Evolutionary conservation across 179 eudicot genomes (phyloP).

Genomic region (Spinacia oleracea): DNA sequence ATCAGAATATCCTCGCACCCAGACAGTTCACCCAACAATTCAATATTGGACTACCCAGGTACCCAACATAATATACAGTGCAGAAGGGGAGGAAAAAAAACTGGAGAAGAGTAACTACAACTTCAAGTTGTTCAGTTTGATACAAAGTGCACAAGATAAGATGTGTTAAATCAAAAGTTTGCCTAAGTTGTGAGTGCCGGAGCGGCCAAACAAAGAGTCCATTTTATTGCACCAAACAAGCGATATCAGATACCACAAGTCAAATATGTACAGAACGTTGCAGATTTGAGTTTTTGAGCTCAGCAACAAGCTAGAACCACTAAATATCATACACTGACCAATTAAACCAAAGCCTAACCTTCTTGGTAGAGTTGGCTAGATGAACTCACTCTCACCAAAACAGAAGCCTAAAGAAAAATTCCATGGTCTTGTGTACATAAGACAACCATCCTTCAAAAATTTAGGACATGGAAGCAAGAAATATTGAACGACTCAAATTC

Average conservation of each 20-base stretch:
- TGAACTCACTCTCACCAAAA: slow-evolving; percentile 6
- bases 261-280: neutral
- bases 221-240: too few relatives aligned
- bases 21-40: neutral
- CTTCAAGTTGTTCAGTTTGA: neutral
- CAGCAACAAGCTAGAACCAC: neutral
- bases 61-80: neutral
- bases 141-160: neutral
- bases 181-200: neutral
- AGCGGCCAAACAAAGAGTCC: neutral
- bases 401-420: neutral
- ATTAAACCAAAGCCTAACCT: too few relatives aligned
- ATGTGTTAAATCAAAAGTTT: neutral
- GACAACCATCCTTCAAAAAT: neutral
- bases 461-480: neutral
- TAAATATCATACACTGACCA: neutral
- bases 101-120: neutral
- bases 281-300: neutral
- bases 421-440: neutral
- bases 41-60: neutral
- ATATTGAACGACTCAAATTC: neutral
- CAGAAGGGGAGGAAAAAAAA: neutral
- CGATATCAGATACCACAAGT: neutral
- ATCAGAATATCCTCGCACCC: neutral
- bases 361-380: too few relatives aligned